Evolutionary conservation across 1,284 basidiomycete genomes (phyloP), one percentile per base, ranked within the genome.

Genomic region (Phaffia rhodozyma): DNA sequence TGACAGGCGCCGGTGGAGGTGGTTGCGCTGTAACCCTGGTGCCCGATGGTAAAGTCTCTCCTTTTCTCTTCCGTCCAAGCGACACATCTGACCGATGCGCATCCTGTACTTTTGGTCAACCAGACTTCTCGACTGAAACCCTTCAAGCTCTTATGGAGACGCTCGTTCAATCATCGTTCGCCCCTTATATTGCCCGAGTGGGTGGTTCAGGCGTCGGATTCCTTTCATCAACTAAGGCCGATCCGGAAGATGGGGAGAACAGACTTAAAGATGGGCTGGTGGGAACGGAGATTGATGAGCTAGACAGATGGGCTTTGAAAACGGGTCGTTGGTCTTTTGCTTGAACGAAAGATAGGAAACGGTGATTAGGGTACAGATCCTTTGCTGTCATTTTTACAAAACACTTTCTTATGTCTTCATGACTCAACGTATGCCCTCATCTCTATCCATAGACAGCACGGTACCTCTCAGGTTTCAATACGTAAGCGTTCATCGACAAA

Each of bases 1-100:
- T 99, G 61, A 99, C 96, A 2, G 96, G 96, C 51, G 94, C 96
- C 2, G 96, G 96, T n/a, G 96, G 96, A 32, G 96, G 96, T 21
- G 96, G 96, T 21, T 98, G 96, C 72, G 88, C 94, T 1, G 91
- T 98, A 32, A 97, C 93, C 5, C 82, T 98, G 43, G 81, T 98
- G 59, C 93, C 93, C 58, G 91, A 97, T 77, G 82, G 91, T 77
- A 61, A 43, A 70, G 75, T 76, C n/a, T 64, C 48, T 30, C 53
- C 6, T 50, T 48, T 27, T 63, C n/a, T 30, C 52, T 61, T 55
- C 18, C 32, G 25, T 18, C 23, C 9, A 52, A 53, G 27, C 27
- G 25, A 29, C 38, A 6, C n/a, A 11, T n/a, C 29, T 52, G 25
- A 30, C 58, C 53, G 29, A 60, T 52, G 11, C 27, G 29, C 25